Base-by-base conservation (phyloP, 2,329 filamentous ascomycete genomes). In the Pyrenochaeta sp. region DNA sequence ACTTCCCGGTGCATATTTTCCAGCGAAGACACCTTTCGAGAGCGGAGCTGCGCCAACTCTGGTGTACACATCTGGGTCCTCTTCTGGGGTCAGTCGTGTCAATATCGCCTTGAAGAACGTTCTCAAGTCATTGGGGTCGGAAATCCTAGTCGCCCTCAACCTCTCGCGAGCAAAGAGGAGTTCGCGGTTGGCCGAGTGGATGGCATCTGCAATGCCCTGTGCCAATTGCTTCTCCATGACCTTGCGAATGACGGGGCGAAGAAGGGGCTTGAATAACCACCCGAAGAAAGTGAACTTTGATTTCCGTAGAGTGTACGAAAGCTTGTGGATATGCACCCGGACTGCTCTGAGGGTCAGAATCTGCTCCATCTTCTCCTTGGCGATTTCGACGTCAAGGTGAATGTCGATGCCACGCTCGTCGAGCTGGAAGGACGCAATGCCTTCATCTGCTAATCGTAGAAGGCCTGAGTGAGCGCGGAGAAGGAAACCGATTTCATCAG, bases 401-500 rank as follows among this genome's bases (percentile, higher is more conserved):
- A 97, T 82, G 67, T 96, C 93, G 44, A 96, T 84, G 13, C 93
- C 93, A 14, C 89, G 83, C 57, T 93, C 85, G 68, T 96, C 93
- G 4, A 97, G 82, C 30, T 84, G 83, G 71, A 97, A 91, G 20
- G 87, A 90, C 4, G 88, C 90, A 34, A 96, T 88, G 3, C 93
- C 93, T 67, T 91, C 82, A 60, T 96, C 91, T 2, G 84, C 82
- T 20, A 96, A 78, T 17, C 85, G 84, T 35, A 96, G 77, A 2
- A 95, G 68, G 2, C 89, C 86, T 10, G 85, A 84, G 67, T 94
- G 92, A 0, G 89, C 80, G 7, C 88, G 87, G 21, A 96, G 76
- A 84, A 92, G 95, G 74, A 92, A 97, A 17, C 93, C 93, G 21
- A 97, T 78, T 51, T 96, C 91, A 17, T 93, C 85, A 3, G 92